Percentiles rank a stretch among this genome's conserved stretches.
Conservation (phyloP, 2,329 filamentous ascomycete genomes). For the Talaromyces marneffei region DNA sequence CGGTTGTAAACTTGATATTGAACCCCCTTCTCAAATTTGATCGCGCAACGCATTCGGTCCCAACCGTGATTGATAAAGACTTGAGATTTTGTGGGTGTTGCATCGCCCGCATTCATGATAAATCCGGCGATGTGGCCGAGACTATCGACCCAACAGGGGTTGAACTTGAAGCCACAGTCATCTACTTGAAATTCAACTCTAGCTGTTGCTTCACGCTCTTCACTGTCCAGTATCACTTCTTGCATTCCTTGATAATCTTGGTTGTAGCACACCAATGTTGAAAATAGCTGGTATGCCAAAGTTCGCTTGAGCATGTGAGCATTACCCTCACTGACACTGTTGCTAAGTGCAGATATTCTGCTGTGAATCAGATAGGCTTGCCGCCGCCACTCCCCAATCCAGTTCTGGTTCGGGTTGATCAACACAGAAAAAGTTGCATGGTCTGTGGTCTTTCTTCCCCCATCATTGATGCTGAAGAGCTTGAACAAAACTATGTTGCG, state of each 20-base stretch:
- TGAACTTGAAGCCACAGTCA: constrained; percentile 14
- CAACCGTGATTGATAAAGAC: constrained; percentile 35
- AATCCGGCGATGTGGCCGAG: constrained; percentile 33
- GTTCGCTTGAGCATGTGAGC: constrained; percentile 16
- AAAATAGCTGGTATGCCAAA: constrained; percentile 33
- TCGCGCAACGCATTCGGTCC: constrained; percentile 23
- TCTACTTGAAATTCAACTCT: constrained; percentile 7
- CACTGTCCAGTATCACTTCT: constrained; percentile 31
- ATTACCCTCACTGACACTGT: constrained; percentile 5
- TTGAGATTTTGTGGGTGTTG: constrained; percentile 22
- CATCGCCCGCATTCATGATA: constrained; percentile 33
- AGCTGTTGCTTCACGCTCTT: constrained; percentile 21
- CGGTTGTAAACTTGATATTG: constrained; percentile 26
- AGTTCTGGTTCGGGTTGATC: neutral
- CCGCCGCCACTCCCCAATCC: constrained; percentile 14
- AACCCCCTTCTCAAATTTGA: constrained; percentile 18
- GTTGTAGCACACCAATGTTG: constrained; percentile 28
- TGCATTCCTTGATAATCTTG: constrained; percentile 30
- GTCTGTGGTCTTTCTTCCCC: neutral
- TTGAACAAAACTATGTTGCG: neutral
- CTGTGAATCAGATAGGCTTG: constrained; percentile 16
- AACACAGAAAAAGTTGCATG: neutral
- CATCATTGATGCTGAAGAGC: neutral
- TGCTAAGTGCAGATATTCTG: constrained; percentile 17
- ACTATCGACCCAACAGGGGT: constrained; percentile 32